These are phyloP conservation scores for Tephrocybe sp. DNA, from an alignment of 768 basidiomycete species.

Conservation along the genomic window DNA sequence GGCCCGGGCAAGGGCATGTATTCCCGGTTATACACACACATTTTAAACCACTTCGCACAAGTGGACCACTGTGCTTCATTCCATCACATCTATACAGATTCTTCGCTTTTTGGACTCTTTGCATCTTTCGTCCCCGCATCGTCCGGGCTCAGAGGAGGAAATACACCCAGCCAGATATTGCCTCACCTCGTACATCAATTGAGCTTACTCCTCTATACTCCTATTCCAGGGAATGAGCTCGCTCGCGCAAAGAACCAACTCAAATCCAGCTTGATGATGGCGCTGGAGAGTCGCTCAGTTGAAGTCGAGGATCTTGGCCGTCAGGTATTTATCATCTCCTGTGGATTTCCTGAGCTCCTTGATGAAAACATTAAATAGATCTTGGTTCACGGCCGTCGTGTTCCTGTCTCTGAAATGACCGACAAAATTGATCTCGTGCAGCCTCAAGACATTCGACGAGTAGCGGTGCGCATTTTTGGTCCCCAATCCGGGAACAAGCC, in stretches of 20 bases:
- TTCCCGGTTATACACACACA: constrained; percentile 92
- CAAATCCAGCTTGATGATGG: constrained; percentile 91
- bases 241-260: constrained; percentile 93
- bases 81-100: constrained; percentile 97
- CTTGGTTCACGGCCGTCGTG: constrained; percentile 81
- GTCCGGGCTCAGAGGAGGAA: constrained; percentile 54
- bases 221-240: constrained; percentile 67
- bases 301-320: constrained; percentile 90
- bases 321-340: constrained; percentile 47
- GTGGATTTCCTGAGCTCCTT: not conserved
- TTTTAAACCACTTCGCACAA: constrained; percentile 91
- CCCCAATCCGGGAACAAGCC: constrained; percentile 59
- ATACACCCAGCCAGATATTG: constrained; percentile 67
- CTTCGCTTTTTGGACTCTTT: constrained; percentile 89
- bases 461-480: constrained; percentile 75
- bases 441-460: constrained; percentile 65
- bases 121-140: constrained; percentile 76
- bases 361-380: constrained; percentile 40
- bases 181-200: constrained; percentile 88
- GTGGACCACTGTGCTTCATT: constrained; percentile 95
- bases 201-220: constrained; percentile 71
- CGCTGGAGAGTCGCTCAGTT: constrained; percentile 80
- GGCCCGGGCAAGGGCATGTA: constrained; percentile 99
- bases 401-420: constrained; percentile 90
- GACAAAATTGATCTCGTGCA: constrained; percentile 78